Base-by-base conservation (phyloP, 345 rosid genomes). In the Eutrema heterophyllum region DNA sequence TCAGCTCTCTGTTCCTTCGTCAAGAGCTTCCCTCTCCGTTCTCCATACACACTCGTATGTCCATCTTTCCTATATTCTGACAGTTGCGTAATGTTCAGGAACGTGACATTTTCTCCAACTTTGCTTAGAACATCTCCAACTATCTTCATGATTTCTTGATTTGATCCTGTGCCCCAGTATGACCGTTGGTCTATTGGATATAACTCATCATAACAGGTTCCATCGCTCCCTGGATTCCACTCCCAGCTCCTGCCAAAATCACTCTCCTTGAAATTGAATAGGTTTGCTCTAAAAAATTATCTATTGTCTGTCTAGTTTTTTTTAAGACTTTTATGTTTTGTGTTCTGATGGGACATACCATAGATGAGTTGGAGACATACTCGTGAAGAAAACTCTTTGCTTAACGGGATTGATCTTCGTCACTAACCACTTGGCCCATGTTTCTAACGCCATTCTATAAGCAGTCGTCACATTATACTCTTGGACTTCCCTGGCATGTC, bases 141-240 rank as follows among this genome's bases (percentile, higher is more conserved):
- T 45, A 81, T 91, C 30, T 84, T 80, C 97, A 94, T 89, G 75
- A 94, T 88, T 64, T 82, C 83, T 45, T 84, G 86, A 63, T 86
- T 89, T 15, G 97, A 91, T 49, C 97, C 97, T 45, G 92, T 91
- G 8, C 97, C 99, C 99, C 96, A 88, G 52, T 91, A 87, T 71
- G 92, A 81, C 67, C 73, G 65, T 16, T 81, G 78, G 45, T 83
- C 38, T 70, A 89, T 83, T 13, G 98, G 98, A 63, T 83, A 62
- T 24, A 87, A 73, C 79, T 89, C 97, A 14, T 82, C 81, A 86
- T 85, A 91, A 80, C 97, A 91, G 72, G 87, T 91, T 39, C 80
- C 90, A 61, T 89, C 81, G 27, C 87, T 86, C 43, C 96, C 93
- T 14, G 86, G 83, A 56, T 77, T 87, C 99, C 97, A 94, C 73